phyloP scores from a whole-genome alignment of 2,329 filamentous ascomycete species.

The Botrytis paeoniae region DNA sequence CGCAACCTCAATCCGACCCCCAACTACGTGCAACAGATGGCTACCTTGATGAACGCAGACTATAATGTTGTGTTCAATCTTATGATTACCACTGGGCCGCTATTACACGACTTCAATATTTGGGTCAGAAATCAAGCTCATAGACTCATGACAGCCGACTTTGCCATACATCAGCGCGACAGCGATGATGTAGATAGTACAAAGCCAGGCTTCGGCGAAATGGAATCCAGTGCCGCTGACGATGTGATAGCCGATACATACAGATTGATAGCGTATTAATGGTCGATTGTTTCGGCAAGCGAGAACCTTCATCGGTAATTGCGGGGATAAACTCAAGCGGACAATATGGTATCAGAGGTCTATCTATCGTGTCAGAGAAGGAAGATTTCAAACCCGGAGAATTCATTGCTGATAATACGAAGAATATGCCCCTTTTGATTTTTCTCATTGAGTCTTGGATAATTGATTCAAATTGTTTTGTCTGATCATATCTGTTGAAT shows the following conservation, averaged over 20 bases:
- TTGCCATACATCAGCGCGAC: background rate
- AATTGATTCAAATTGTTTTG: too few relatives aligned
- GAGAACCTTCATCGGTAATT: too few relatives aligned
- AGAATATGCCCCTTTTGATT: too few relatives aligned
- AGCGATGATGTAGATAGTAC: too few relatives aligned
- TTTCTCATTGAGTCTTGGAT: too few relatives aligned
- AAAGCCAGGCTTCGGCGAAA: background rate
- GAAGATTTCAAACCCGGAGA: too few relatives aligned
- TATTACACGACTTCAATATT: background rate
- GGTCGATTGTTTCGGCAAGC: too few relatives aligned
- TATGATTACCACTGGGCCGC: background rate
- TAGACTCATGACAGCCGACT: background rate
- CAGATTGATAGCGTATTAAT: background rate
- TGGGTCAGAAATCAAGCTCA: background rate
- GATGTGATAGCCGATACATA: background rate
- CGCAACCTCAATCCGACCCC: background rate
- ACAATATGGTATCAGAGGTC: too few relatives aligned
- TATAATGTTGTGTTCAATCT: background rate
- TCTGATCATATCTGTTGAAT: too few relatives aligned
- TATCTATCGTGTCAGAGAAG: too few relatives aligned
- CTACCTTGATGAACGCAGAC: rapidly evolving
- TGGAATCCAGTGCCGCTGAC: background rate
- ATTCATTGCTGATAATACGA: too few relatives aligned
- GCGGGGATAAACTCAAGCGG: too few relatives aligned
- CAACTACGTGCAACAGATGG: background rate